Evolutionary conservation across 2,329 filamentous ascomycete genomes (phyloP).

Genomic region (Periconia macrospinosa): DNA sequence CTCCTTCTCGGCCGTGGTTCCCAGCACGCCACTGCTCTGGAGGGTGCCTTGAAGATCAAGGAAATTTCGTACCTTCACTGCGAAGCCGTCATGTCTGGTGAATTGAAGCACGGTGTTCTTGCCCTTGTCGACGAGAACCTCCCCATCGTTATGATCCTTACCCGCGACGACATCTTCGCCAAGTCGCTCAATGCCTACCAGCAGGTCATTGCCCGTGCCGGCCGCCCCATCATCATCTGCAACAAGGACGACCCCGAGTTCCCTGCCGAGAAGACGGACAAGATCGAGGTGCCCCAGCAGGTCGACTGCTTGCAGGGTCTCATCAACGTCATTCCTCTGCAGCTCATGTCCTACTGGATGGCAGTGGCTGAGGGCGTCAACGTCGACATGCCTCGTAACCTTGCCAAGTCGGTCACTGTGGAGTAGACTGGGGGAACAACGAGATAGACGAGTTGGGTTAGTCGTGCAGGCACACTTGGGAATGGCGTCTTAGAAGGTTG

Average conservation of each 20-base stretch:
- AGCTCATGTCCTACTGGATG: conserved; percentile 98
- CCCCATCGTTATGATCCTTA: conserved; percentile 99
- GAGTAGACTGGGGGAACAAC: conserved; percentile 65
- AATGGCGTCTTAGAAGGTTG: conserved; percentile 28
- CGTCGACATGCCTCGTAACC: conserved; percentile 96
- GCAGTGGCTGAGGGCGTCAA: conserved; percentile 94
- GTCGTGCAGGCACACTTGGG: conserved; percentile 12
- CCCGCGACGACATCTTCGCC: conserved; percentile 91
- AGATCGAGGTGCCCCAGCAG: conserved; percentile 95
- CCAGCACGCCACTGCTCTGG: conserved; percentile 94
- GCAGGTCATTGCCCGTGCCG: conserved; percentile 94
- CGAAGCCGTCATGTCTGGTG: conserved; percentile 99
- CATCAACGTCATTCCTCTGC: conserved; percentile 94
- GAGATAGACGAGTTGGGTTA: background rate
- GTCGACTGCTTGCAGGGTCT: conserved; percentile 95
- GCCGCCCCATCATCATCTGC: conserved; percentile 98
- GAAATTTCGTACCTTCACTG: conserved; percentile 99
- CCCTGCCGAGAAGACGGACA: conserved; percentile 82
- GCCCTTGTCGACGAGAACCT: conserved; percentile 97
- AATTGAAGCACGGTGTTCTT: conserved; percentile 98
- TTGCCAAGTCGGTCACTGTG: conserved; percentile 98
- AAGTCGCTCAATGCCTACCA: conserved; percentile 99
- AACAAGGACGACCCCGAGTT: conserved; percentile 90
- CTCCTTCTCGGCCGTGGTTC: conserved; percentile 91
- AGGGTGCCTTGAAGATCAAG: conserved; percentile 98